Evolutionary conservation across 805 yeast genomes (phyloP).

Genomic region (Yamadazyma philogaea): DNA sequence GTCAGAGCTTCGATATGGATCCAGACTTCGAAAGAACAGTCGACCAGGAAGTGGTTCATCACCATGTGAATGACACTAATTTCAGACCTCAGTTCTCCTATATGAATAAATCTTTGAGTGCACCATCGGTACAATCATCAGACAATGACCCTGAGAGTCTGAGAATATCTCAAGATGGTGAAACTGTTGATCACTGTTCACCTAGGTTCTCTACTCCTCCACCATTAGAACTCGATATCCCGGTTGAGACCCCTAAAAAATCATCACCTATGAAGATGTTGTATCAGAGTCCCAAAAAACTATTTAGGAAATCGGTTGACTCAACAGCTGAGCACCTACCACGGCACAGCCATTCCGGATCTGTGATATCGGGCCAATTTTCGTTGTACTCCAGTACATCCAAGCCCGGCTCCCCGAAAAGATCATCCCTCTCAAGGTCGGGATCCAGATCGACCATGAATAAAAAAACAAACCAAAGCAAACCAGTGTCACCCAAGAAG

Average conservation of each 20-base stretch:
- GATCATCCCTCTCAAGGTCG: slow-evolving; percentile 2
- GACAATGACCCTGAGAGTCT: slow-evolving; percentile 20
- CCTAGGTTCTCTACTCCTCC: slow-evolving; percentile 10
- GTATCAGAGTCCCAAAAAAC: slow-evolving; percentile 24
- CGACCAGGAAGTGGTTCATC: slow-evolving; percentile 3
- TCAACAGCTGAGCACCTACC: background rate
- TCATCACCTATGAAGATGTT: slow-evolving; percentile 35
- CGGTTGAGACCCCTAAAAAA: background rate
- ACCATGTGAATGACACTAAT: background rate
- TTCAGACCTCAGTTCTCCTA: slow-evolving; percentile 10
- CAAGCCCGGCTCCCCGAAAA: slow-evolving; percentile 10
- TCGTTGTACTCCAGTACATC: slow-evolving; percentile 23
- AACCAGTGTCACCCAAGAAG: slow-evolving; percentile 14
- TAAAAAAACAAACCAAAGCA: background rate
- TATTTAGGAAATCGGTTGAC: slow-evolving; percentile 19
- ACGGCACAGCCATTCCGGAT: slow-evolving; percentile 25
- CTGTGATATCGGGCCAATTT: slow-evolving; percentile 24
- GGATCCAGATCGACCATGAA: background rate
- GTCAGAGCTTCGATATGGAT: slow-evolving; percentile 1
- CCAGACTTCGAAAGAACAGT: background rate
- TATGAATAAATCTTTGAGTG: slow-evolving; percentile 32
- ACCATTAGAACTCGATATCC: slow-evolving; percentile 4
- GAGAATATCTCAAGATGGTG: background rate
- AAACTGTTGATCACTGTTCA: background rate
- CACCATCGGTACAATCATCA: slow-evolving; percentile 42